Percentiles rank a stretch among this genome's conserved stretches.
These are phyloP conservation scores for Craterostigma plantagineum DNA, from an alignment of 257 asterid species.

Conservation along the genomic window DNA sequence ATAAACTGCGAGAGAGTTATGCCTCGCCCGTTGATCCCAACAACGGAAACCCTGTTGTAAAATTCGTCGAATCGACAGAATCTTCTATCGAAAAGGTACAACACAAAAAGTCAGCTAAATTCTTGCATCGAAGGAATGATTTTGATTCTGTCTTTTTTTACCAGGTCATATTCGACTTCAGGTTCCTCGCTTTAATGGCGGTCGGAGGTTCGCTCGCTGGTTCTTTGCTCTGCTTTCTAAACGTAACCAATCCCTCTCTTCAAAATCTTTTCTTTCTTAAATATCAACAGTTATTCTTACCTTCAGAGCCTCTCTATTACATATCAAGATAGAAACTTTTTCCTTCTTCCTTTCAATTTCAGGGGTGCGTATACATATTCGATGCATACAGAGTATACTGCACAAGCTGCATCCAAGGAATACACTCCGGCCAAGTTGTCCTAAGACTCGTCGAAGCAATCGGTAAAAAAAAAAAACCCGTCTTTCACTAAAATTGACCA, in stretches of 20 bases:
- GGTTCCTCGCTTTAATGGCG: slow-evolving; percentile 82
- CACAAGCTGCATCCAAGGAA: slow-evolving; percentile 64
- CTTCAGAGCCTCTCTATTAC: too few species aligned
- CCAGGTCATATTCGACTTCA: slow-evolving; percentile 63
- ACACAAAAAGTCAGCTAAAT: neutral
- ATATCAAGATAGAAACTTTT: neutral
- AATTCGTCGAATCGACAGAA: too few species aligned
- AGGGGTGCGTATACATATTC: slow-evolving; percentile 81
- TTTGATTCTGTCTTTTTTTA: slow-evolving; percentile 3
- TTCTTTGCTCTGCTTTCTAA: slow-evolving; percentile 78
- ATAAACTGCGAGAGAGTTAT: too few species aligned
- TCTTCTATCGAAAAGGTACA: too few species aligned
- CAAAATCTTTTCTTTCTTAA: neutral
- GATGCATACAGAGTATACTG: slow-evolving; percentile 88
- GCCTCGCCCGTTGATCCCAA: too few species aligned
- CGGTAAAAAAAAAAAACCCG: slow-evolving; percentile 46
- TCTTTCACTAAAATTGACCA: too few species aligned
- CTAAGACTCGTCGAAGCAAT: slow-evolving; percentile 81
- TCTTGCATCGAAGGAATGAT: neutral
- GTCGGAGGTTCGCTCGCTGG: slow-evolving; percentile 82
- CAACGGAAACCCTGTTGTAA: too few species aligned
- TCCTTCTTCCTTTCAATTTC: neutral
- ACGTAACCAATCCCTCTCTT: slow-evolving; percentile 28
- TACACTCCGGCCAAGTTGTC: slow-evolving; percentile 85
- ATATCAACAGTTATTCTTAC: too few species aligned